Evolutionary conservation across 495 filamentous ascomycete genomes (phyloP).

Genomic region (Tuber microsphaerosporum): DNA sequence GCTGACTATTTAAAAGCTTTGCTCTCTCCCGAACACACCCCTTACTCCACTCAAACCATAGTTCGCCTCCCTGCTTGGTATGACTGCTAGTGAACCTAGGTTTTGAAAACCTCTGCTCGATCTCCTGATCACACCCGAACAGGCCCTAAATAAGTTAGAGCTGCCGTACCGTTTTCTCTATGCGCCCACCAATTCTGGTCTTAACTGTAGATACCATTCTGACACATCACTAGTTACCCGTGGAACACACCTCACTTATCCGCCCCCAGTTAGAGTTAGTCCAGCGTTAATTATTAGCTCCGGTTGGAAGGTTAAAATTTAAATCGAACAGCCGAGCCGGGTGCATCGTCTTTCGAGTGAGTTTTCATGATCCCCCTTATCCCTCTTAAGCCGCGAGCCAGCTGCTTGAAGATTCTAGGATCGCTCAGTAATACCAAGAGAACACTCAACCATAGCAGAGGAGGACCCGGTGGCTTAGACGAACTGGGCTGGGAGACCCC

Average conservation of each 20-base stretch:
- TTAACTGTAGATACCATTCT: accelerated
- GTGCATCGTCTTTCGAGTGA: neutral
- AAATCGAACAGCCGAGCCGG: neutral
- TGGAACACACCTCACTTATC: neutral
- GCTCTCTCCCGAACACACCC: too few relatives aligned
- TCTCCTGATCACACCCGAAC: too few relatives aligned
- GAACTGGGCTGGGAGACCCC: neutral
- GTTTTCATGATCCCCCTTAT: neutral
- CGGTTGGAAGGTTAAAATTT: neutral
- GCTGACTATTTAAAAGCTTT: too few relatives aligned
- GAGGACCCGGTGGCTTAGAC: neutral
- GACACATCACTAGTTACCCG: neutral
- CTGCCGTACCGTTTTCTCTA: neutral
- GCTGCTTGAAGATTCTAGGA: neutral
- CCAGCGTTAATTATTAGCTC: neutral
- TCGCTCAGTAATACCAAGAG: neutral
- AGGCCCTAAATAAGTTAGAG: too few relatives aligned
- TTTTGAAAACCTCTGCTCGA: too few relatives aligned
- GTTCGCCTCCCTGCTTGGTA: too few relatives aligned
- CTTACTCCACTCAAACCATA: too few relatives aligned
- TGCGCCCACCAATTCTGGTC: neutral
- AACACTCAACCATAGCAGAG: neutral
- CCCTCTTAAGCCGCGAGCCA: too few relatives aligned
- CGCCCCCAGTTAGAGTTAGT: neutral
- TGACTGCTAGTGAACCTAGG: too few relatives aligned